phyloP scores from a whole-genome alignment of 495 filamentous ascomycete species.

The Sporormia fimetaria region DNA sequence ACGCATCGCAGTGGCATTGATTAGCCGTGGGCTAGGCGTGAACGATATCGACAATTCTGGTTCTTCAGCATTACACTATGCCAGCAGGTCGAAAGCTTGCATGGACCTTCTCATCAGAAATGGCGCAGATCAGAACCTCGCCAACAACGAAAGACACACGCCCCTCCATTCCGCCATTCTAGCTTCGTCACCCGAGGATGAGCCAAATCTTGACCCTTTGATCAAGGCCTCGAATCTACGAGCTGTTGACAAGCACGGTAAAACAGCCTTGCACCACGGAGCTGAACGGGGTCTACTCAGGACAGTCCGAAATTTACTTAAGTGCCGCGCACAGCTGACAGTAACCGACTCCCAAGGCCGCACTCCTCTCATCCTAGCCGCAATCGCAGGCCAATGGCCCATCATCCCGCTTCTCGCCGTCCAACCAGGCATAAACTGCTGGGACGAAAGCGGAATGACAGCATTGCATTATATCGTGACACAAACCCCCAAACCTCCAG shows the following conservation, averaged over 20 bases:
- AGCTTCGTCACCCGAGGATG: not conserved
- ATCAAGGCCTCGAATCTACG: slow-evolving; percentile 10
- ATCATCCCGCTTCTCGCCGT: slow-evolving; percentile 15
- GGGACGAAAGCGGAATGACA: slow-evolving; percentile 15
- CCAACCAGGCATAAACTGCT: slow-evolving; percentile 15
- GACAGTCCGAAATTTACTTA: slow-evolving; percentile 8
- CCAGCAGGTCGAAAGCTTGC: slow-evolving; percentile 8
- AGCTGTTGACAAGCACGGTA: not conserved
- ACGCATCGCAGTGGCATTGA: slow-evolving; percentile 8
- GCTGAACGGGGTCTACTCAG: slow-evolving; percentile 9
- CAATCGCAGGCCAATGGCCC: slow-evolving; percentile 8
- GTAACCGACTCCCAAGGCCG: slow-evolving; percentile 4
- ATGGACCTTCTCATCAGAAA: slow-evolving; percentile 17
- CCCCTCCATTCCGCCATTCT: slow-evolving; percentile 6
- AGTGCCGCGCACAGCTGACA: slow-evolving; percentile 9
- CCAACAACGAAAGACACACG: slow-evolving; percentile 7
- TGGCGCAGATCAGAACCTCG: slow-evolving; percentile 5
- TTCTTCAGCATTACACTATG: slow-evolving; percentile 7
- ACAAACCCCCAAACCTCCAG: slow-evolving; percentile 9
- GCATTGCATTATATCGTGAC: slow-evolving; percentile 14
- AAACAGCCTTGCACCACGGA: slow-evolving; percentile 11
- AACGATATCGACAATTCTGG: slow-evolving; percentile 10
- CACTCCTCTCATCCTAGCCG: slow-evolving; percentile 17
- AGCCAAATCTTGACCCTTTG: slow-evolving; percentile 14
- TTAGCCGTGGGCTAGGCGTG: slow-evolving; percentile 11